These are phyloP conservation scores for Calycina herbarum DNA, from an alignment of 2,329 filamentous ascomycete species.

Conservation along the genomic window DNA sequence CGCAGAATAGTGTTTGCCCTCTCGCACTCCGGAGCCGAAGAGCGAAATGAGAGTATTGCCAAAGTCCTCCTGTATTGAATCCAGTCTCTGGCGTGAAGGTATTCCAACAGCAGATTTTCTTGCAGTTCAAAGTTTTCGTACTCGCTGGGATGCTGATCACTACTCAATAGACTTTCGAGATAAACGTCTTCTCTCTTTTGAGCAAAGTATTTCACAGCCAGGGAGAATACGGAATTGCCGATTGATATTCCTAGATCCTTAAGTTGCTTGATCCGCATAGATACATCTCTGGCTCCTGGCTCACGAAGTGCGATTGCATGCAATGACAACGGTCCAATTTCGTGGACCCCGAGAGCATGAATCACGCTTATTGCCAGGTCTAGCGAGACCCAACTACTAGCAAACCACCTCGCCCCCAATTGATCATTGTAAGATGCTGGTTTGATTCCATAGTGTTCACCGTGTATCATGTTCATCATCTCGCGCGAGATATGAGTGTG, in stretches of 20 bases:
- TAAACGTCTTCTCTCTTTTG: conserved; percentile 47
- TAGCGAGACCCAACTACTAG: conserved; percentile 70
- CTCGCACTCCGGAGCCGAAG: conserved; percentile 39
- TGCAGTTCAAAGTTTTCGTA: conserved; percentile 58
- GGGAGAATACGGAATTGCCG: conserved; percentile 62
- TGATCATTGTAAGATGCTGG: conserved; percentile 61
- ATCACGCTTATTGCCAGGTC: conserved; percentile 71
- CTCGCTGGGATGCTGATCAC: conserved; percentile 65
- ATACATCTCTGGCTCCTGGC: conserved; percentile 54
- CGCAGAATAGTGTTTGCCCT: conserved; percentile 50
- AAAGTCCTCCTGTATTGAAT: conserved; percentile 55
- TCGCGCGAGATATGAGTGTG: conserved; percentile 32
- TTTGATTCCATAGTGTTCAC: conserved; percentile 32
- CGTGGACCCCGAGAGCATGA: conserved; percentile 66
- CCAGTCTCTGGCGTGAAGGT: conserved; percentile 52
- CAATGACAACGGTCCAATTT: conserved; percentile 73
- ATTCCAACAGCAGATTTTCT: conserved; percentile 52
- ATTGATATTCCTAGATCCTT: conserved; percentile 62
- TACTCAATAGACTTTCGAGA: conserved; percentile 41
- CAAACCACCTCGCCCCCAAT: conserved; percentile 79
- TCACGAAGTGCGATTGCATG: conserved; percentile 75
- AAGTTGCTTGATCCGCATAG: conserved; percentile 60
- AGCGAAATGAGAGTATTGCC: conserved; percentile 49
- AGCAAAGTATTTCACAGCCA: conserved; percentile 65
- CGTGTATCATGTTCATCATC: conserved; percentile 38